Percentiles rank a stretch among this genome's conserved stretches.
Evolutionary conservation across 2,329 filamentous ascomycete genomes (phyloP).

Genomic region (Cyphellophora europaea): DNA sequence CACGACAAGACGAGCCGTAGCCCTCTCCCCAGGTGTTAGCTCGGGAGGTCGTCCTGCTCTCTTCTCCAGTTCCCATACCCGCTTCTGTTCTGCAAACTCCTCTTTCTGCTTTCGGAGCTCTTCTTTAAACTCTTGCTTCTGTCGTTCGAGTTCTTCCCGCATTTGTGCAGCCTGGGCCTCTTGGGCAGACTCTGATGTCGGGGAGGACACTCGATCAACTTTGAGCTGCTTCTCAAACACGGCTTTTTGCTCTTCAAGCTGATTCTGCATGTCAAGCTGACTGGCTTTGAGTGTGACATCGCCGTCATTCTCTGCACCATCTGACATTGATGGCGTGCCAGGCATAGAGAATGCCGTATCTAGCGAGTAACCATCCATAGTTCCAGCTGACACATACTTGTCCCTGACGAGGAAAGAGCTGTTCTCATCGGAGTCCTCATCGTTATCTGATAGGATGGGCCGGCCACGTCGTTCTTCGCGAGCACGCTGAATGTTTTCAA

Average conservation of each 20-base stretch:
- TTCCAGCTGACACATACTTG: slow-evolving; percentile 92
- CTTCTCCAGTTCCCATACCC: slow-evolving; percentile 50
- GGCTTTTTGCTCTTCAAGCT: slow-evolving; percentile 73
- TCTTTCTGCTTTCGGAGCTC: slow-evolving; percentile 76
- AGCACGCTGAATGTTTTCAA: slow-evolving; percentile 86
- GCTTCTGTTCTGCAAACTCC: slow-evolving; percentile 74
- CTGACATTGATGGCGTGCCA: slow-evolving; percentile 66
- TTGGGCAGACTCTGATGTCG: slow-evolving; percentile 69
- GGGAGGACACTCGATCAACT: slow-evolving; percentile 50
- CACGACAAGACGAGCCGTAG: slow-evolving; percentile 56
- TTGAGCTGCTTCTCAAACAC: slow-evolving; percentile 65
- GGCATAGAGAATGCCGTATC: slow-evolving; percentile 93
- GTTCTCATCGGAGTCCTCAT: slow-evolving; percentile 83
- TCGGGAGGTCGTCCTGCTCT: slow-evolving; percentile 45
- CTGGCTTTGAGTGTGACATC: slow-evolving; percentile 57
- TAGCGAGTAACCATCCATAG: slow-evolving; percentile 89
- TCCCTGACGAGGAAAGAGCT: slow-evolving; percentile 82
- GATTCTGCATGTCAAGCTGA: slow-evolving; percentile 72
- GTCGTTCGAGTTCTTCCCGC: slow-evolving; percentile 67
- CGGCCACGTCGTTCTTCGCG: slow-evolving; percentile 71
- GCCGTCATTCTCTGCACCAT: slow-evolving; percentile 23
- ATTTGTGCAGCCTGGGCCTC: slow-evolving; percentile 68
- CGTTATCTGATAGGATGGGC: slow-evolving; percentile 46
- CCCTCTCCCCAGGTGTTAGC: slow-evolving; percentile 63
- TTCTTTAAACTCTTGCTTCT: slow-evolving; percentile 82